phyloP scores from a whole-genome alignment of 257 asterid genomes.

The Misopates orontium region DNA sequence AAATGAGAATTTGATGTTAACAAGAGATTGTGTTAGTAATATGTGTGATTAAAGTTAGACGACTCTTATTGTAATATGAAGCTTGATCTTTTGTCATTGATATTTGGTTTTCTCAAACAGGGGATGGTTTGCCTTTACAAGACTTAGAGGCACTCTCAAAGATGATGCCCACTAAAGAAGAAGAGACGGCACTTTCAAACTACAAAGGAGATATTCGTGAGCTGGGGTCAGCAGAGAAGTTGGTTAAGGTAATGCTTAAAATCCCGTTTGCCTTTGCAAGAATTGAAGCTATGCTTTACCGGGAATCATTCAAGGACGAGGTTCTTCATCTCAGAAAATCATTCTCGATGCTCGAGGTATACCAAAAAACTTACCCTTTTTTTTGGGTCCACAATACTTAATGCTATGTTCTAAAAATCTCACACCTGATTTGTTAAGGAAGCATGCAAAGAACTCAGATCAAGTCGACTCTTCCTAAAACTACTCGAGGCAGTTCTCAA shows the following conservation, averaged over 20 bases:
- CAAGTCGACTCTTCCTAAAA: slow-evolving; percentile 88
- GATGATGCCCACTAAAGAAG: slow-evolving; percentile 91
- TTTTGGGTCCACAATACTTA: not conserved
- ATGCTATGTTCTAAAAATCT: slow-evolving; percentile 4
- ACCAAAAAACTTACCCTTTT: not conserved
- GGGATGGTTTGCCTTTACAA: slow-evolving; percentile 80
- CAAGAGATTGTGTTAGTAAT: not conserved
- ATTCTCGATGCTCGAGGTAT: slow-evolving; percentile 89
- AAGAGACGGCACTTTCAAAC: slow-evolving; percentile 65
- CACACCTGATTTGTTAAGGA: slow-evolving; percentile 45
- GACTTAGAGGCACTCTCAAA: slow-evolving; percentile 84
- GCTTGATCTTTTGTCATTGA: not conserved
- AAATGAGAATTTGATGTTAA: not conserved
- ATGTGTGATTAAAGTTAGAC: not conserved
- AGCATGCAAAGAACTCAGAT: slow-evolving; percentile 89
- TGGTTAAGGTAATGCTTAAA: slow-evolving; percentile 69
- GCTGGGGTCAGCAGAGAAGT: slow-evolving; percentile 84
- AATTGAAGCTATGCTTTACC: slow-evolving; percentile 86
- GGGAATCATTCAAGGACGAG: slow-evolving; percentile 87
- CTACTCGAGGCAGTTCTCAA: slow-evolving; percentile 91
- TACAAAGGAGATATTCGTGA: slow-evolving; percentile 71
- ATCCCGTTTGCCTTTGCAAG: slow-evolving; percentile 77
- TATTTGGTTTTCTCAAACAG: slow-evolving; percentile 35
- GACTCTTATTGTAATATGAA: not conserved
- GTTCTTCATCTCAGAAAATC: slow-evolving; percentile 79